These are phyloP conservation scores for Fusarium clavum DNA, from an alignment of 2,329 filamentous ascomycete species.

Conservation along the genomic window DNA sequence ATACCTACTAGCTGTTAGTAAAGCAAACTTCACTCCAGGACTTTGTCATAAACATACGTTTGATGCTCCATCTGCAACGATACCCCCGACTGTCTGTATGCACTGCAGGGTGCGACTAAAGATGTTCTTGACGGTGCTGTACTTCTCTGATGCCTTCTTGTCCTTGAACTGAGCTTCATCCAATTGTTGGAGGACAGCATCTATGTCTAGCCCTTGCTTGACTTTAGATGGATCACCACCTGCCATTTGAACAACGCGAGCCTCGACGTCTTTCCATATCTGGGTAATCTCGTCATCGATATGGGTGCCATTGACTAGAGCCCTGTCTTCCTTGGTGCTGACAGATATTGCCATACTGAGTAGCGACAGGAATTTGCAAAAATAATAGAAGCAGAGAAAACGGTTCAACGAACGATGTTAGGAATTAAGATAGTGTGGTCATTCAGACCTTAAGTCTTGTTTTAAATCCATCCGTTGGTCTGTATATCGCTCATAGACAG, in stretches of 20 bases:
- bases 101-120: neutral
- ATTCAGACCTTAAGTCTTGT: neutral
- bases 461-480: too few relatives aligned
- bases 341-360: neutral
- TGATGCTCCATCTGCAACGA: neutral
- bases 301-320: neutral
- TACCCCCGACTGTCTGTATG: neutral
- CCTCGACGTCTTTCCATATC: constrained; percentile 3
- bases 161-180: neutral
- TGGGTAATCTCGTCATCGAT: neutral
- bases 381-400: neutral
- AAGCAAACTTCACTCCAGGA: too few relatives aligned
- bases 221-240: neutral
- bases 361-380: neutral
- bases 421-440: neutral
- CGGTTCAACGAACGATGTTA: neutral
- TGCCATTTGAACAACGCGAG: constrained; percentile 2
- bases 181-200: neutral
- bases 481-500: neutral
- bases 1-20: neutral
- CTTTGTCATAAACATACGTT: neutral
- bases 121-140: neutral
- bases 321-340: too few relatives aligned
- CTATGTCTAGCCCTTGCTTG: neutral
- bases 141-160: neutral